A percentile compares a stretch with the other conserved stretches of the same genome.
Conservation (phyloP, 202 grass and related monocot genomes). For the Setaria italica region DNA sequence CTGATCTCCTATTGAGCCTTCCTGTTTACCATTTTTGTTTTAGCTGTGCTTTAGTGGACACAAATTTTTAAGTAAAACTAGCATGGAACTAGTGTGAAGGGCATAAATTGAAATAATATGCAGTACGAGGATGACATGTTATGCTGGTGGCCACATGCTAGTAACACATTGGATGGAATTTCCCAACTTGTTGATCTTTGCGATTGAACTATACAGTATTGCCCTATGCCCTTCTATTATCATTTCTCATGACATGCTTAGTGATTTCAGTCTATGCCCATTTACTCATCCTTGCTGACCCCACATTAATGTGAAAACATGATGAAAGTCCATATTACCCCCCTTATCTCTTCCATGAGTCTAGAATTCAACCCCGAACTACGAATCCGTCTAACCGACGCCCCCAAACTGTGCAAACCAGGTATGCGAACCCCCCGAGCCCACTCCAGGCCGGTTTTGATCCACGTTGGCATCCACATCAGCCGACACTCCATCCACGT, state of each 20-base stretch:
- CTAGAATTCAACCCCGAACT: too few relatives aligned
- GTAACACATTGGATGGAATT: background rate
- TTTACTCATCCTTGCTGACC: background rate
- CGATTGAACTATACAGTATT: background rate
- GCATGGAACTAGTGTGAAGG: background rate
- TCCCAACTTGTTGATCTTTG: background rate
- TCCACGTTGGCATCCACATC: too few relatives aligned
- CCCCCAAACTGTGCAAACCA: too few relatives aligned
- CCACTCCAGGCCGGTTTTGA: too few relatives aligned
- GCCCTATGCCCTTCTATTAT: background rate
- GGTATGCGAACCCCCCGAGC: too few relatives aligned
- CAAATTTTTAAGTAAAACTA: background rate
- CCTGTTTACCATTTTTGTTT: constrained; percentile 4
- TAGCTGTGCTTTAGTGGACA: background rate
- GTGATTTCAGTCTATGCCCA: background rate
- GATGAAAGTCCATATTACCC: background rate
- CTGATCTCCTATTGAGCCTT: constrained; percentile 19
- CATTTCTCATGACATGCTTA: background rate
- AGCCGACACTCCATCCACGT: too few relatives aligned
- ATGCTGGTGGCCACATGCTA: background rate
- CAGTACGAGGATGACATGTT: background rate
- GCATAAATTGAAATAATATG: constrained; percentile 8
- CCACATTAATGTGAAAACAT: background rate
- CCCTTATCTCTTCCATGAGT: too few relatives aligned
- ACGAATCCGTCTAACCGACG: too few relatives aligned